Evolutionary conservation across 2,329 filamentous ascomycete species (phyloP), one percentile per base, ranked within the genome.

Genomic region (Hyphodiscus sp.): DNA sequence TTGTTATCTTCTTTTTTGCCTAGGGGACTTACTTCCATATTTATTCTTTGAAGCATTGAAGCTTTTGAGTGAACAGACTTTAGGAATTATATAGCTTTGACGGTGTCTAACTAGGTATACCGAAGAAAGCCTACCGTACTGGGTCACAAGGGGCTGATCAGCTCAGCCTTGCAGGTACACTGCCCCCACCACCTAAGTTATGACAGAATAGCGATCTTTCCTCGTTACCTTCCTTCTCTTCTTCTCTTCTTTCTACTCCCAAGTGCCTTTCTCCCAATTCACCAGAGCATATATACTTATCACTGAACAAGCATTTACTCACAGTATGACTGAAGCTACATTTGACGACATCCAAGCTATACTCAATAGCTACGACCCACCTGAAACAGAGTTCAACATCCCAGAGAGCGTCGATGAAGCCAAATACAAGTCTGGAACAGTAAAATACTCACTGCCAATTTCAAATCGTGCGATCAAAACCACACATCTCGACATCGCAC

Each of bases 401-500:
- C 49, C 55, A 19, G 16, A 29, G 42, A 53, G 30, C 18, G 23
- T 43, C 23, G 30, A 47, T 10, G 41, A 30, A 19, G 43, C 42
- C 33, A 42, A 19, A 44, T 33, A 49, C 45, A 41, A 42, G n/a
- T 53, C 51, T 20, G 49, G 45, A 43, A 9, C 46, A 30, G 26
- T 49, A 13, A 46, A 33, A 20, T 51, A 50, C 47, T 45, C 50
- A 8, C 44, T 26, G 23, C 33, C 45, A 30, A 30, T 45, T n/a
- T 44, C 75, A 73, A 58, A 70, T 76, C n/a, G 69, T 68, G 49
- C 71, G 74, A 38, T 38, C 2, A 38, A 38, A 38, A 38, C 33
- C 11, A 3, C 80, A 78, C 33, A 85, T 74, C 51, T 74, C 70
- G 29, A 84, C 73, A 55, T 75, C 74, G 45, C 79, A 78, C 53